Evolutionary conservation across 805 yeast genomes (phyloP).

Genomic region (Saturnispora dispora): DNA sequence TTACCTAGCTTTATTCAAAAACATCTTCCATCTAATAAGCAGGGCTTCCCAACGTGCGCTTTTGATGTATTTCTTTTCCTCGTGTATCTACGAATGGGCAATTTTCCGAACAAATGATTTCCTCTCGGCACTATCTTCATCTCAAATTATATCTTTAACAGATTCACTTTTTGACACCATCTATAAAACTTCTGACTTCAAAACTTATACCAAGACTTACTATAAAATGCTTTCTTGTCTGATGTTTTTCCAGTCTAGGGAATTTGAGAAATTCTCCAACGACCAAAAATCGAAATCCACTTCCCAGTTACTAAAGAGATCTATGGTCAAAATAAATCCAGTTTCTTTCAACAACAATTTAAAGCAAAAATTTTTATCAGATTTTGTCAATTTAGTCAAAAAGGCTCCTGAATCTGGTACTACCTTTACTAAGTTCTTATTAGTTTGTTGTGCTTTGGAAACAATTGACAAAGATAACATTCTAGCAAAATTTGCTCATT

Average conservation of each 20-base stretch:
- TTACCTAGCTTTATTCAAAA: slow-evolving; percentile 33
- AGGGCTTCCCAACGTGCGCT: slow-evolving; percentile 39
- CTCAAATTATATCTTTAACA: slow-evolving; percentile 18
- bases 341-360: slow-evolving; percentile 8
- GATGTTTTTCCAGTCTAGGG: slow-evolving; percentile 26
- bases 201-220: slow-evolving; percentile 22
- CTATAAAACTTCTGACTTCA: slow-evolving; percentile 23
- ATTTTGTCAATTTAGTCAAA: slow-evolving; percentile 17
- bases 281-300: slow-evolving; percentile 18
- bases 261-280: slow-evolving; percentile 21
- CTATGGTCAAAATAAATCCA: slow-evolving; percentile 14
- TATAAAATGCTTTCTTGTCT: slow-evolving; percentile 29
- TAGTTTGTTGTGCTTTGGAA: slow-evolving; percentile 27
- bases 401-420: slow-evolving; percentile 23
- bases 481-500: slow-evolving; percentile 23
- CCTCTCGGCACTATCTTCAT: slow-evolving; percentile 18
- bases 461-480: slow-evolving; percentile 20
- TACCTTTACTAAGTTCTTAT: slow-evolving; percentile 26
- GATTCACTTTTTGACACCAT: slow-evolving; percentile 32
- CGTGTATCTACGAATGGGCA: slow-evolving; percentile 41
- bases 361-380: slow-evolving; percentile 23
- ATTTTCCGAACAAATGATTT: slow-evolving; percentile 40
- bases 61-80: slow-evolving; percentile 37
- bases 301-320: slow-evolving; percentile 18
- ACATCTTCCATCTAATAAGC: slow-evolving; percentile 29